Percentiles rank a stretch among this genome's conserved stretches.
Evolutionary conservation across 1,284 basidiomycete genomes (phyloP).

Genomic region (Cutaneotrichosporon arboriforme): DNA sequence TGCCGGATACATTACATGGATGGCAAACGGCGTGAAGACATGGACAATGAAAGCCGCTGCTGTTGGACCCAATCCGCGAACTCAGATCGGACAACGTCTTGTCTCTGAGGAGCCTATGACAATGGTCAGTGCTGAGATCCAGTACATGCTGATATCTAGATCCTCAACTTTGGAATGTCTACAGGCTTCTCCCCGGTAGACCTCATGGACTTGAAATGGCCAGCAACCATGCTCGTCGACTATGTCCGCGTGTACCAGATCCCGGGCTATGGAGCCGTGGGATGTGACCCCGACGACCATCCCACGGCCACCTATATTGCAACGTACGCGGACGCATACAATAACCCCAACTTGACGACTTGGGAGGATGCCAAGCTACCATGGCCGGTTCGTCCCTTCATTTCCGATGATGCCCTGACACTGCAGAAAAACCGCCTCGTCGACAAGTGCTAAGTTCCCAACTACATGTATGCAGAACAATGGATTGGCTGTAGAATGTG

Average conservation of each 20-base stretch:
- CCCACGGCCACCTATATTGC: slow-evolving; percentile 58
- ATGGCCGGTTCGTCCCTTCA: slow-evolving; percentile 34
- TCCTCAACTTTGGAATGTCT: slow-evolving; percentile 64
- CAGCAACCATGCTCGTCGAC: slow-evolving; percentile 65
- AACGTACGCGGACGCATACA: slow-evolving; percentile 33
- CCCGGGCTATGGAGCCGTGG: slow-evolving; percentile 59
- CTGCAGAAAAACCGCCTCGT: slow-evolving; percentile 20
- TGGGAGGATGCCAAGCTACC: slow-evolving; percentile 33
- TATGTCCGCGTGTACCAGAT: slow-evolving; percentile 76
- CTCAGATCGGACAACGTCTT: slow-evolving; percentile 66
- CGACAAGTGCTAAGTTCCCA: slow-evolving; percentile 9
- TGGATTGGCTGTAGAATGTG: neutral
- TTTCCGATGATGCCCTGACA: neutral
- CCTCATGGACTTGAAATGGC: slow-evolving; percentile 62
- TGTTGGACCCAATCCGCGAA: slow-evolving; percentile 61
- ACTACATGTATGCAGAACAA: slow-evolving; percentile 12
- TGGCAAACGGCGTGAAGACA: slow-evolving; percentile 57
- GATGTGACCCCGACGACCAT: slow-evolving; percentile 72
- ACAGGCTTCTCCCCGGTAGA: slow-evolving; percentile 54
- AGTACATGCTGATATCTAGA: slow-evolving; percentile 52
- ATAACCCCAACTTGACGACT: slow-evolving; percentile 39
- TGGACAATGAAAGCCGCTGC: slow-evolving; percentile 73
- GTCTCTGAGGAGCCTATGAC: slow-evolving; percentile 78
- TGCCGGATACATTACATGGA: slow-evolving; percentile 71
- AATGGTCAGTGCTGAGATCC: slow-evolving; percentile 26